Conservation (phyloP, 345 rosid species). For the Moringa oleifera region DNA sequence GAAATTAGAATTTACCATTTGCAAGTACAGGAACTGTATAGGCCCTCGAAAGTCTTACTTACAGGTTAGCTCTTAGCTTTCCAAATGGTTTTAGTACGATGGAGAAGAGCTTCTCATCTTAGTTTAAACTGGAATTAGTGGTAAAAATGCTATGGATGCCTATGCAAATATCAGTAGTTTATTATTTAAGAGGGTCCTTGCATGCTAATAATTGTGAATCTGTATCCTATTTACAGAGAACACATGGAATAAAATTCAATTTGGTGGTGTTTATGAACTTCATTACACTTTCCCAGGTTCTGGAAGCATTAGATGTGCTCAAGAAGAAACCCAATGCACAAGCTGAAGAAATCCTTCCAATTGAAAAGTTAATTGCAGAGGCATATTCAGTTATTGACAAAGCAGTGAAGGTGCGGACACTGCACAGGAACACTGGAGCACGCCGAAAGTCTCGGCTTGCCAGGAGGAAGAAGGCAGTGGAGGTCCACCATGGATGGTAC, state of each 20-base stretch:
- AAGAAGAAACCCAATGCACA: constrained; percentile 81
- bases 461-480: constrained; percentile 79
- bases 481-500: constrained; percentile 90
- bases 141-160: neutral
- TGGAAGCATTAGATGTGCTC: constrained; percentile 68
- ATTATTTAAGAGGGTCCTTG: too few relatives aligned
- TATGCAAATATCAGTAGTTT: neutral
- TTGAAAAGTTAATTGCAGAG: constrained; percentile 82
- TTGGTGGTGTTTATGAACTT: neutral
- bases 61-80: neutral
- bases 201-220: neutral
- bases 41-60: neutral
- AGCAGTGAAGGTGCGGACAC: constrained; percentile 64
- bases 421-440: constrained; percentile 82
- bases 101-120: neutral
- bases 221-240: too few relatives aligned
- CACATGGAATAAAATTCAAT: neutral
- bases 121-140: neutral
- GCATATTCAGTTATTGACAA: constrained; percentile 84
- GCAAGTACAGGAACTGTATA: neutral
- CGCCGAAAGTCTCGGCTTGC: constrained; percentile 89
- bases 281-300: constrained; percentile 39
- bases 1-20: neutral
- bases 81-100: neutral
- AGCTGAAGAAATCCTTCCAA: constrained; percentile 56